These are phyloP conservation scores for Heracleum sosnowskyi DNA, from an alignment of 129 eudicot species.

Conservation along the genomic window DNA sequence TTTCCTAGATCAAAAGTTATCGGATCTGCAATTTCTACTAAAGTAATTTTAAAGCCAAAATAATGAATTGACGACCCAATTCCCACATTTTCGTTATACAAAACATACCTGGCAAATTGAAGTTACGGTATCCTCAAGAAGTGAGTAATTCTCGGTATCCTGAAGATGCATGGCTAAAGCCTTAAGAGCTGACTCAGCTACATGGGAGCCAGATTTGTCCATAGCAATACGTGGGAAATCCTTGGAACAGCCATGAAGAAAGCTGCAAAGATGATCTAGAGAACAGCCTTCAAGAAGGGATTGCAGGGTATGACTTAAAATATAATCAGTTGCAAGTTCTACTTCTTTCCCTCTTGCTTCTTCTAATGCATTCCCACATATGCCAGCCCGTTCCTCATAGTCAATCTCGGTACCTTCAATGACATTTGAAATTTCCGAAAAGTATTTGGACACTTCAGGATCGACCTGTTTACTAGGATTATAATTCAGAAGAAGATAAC, in stretches of 20 bases:
- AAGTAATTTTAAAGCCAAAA: background rate
- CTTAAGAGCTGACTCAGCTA: conserved; percentile 87
- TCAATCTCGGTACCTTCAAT: conserved; percentile 62
- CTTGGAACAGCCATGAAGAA: conserved; percentile 58
- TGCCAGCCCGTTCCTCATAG: conserved; percentile 54
- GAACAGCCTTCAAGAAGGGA: conserved; percentile 81
- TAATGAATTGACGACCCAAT: background rate
- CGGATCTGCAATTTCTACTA: background rate
- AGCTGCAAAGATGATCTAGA: conserved; percentile 58
- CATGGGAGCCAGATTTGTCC: conserved; percentile 97
- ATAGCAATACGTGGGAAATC: conserved; percentile 60
- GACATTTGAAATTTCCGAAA: conserved; percentile 43
- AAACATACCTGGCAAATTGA: conserved; percentile 57
- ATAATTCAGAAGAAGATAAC: conserved; percentile 25
- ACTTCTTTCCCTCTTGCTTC: conserved; percentile 89
- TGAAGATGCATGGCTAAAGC: conserved; percentile 73
- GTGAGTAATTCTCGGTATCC: conserved; percentile 40
- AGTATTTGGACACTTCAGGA: conserved; percentile 49
- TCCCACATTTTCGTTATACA: background rate
- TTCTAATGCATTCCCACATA: conserved; percentile 89
- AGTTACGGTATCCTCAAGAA: conserved; percentile 55
- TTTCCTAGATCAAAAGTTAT: background rate
- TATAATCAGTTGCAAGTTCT: conserved; percentile 88
- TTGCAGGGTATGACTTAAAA: conserved; percentile 84
- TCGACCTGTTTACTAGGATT: conserved; percentile 42